Evolutionary conservation across 140 eudicot species (phyloP).

Genomic region (Bidens hawaiensis): DNA sequence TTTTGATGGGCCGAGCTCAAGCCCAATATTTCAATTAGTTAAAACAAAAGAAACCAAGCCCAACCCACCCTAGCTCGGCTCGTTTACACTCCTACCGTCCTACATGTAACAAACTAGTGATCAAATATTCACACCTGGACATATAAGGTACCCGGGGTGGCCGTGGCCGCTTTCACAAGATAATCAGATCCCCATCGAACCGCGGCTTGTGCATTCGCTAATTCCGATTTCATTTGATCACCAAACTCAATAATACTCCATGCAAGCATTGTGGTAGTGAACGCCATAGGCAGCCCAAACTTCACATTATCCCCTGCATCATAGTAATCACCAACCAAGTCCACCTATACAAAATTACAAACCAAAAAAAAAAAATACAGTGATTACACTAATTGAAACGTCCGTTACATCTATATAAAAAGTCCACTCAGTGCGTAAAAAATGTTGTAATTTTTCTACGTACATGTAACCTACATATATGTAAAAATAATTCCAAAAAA

Average conservation of each 20-base stretch:
- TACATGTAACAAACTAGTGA: too few species aligned
- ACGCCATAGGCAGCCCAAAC: constrained; percentile 97
- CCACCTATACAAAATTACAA: constrained; percentile 82
- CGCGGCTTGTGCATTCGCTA: constrained; percentile 62
- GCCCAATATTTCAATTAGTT: too few species aligned
- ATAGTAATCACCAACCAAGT: constrained; percentile 86
- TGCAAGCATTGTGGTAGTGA: constrained; percentile 79
- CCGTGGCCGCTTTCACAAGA: constrained; percentile 83
- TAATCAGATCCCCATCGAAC: constrained; percentile 89
- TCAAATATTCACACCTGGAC: constrained; percentile 72
- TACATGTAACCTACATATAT: too few species aligned
- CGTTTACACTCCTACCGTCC: too few species aligned
- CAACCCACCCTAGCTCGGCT: too few species aligned
- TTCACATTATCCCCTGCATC: constrained; percentile 96
- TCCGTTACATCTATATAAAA: too few species aligned
- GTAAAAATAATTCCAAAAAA: too few species aligned
- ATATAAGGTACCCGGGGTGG: constrained; percentile 65
- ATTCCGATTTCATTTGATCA: constrained; percentile 48
- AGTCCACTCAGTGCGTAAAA: too few species aligned
- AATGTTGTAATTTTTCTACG: too few species aligned
- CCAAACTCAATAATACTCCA: constrained; percentile 96
- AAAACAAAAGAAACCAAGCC: too few species aligned
- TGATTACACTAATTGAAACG: too few species aligned
- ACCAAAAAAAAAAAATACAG: neutral
- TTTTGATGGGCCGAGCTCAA: too few species aligned